These are phyloP conservation scores for Zygotorulaspora sp. DNA, from an alignment of 805 yeast species.

Conservation along the genomic window DNA sequence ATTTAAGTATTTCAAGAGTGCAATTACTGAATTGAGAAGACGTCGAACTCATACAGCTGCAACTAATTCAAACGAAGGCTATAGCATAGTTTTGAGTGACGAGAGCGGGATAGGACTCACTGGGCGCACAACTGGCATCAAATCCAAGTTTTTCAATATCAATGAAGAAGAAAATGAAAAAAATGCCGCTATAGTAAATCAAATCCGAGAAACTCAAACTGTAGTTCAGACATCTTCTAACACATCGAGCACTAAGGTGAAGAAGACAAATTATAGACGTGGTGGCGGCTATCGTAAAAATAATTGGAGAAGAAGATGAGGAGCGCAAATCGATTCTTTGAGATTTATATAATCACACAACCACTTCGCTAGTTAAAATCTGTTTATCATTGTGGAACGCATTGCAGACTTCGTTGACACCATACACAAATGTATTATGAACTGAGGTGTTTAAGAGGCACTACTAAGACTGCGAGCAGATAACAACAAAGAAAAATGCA, in stretches of 20 bases:
- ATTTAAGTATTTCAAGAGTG: constrained; percentile 23
- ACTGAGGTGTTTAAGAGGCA: too few species aligned
- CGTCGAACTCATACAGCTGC: constrained; percentile 15
- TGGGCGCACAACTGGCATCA: constrained; percentile 7
- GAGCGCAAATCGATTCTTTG: too few species aligned
- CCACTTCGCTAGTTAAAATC: too few species aligned
- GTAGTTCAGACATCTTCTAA: constrained; percentile 3
- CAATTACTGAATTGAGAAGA: constrained; percentile 22
- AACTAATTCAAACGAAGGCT: constrained; percentile 6
- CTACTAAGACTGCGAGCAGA: too few species aligned
- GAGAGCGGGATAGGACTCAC: constrained; percentile 17
- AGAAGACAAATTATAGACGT: constrained; percentile 6
- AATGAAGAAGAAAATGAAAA: constrained; percentile 15
- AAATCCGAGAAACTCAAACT: constrained; percentile 18
- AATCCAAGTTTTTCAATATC: constrained; percentile 21
- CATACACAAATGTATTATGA: too few species aligned
- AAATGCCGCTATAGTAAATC: constrained; percentile 22
- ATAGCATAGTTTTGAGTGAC: constrained; percentile 16
- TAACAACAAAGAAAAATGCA: too few species aligned
- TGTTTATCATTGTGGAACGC: too few species aligned
- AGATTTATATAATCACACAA: too few species aligned
- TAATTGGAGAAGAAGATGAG: constrained; percentile 6
- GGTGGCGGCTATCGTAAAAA: constrained; percentile 9
- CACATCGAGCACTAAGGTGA: constrained; percentile 5
- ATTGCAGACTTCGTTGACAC: too few species aligned